Evolutionary conservation across 345 rosid genomes (phyloP), one percentile per base, ranked within the genome.

Genomic region (Citrus sinensis): DNA sequence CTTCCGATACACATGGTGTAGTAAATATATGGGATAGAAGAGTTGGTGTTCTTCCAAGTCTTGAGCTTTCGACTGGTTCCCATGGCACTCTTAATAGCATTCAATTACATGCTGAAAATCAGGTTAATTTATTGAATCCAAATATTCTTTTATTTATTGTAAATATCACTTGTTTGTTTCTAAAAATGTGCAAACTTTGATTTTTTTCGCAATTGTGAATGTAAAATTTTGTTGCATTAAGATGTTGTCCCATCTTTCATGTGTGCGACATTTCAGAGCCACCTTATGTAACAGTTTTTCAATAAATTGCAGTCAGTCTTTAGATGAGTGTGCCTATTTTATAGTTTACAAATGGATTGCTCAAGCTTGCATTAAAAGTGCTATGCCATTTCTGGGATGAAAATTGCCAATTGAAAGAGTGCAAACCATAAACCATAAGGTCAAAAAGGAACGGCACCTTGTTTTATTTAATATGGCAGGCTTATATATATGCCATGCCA

Each of bases 21-120:
- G 83, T 96, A 73, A 88, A 86, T 83, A 58, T 94, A 71, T 96
- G 98, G 99, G 99, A 96, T 85, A 90, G 94, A 87, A 88, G 97
- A 84, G 83, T 54, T 59, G 70, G 92, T 59, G 71, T 67, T 79
- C 74, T 85, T 83, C 99, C 99, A 76, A 90, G 89, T 80, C 86
- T 87, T 69, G 90, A 91, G 83, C 92, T 96, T 63, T 73, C 86
- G 67, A 82, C 87, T 76, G 81, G 80, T 85, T 87, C 82, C 46
- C 80, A 60, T 42, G 78, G 83, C 67, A 78, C 84, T 10, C 83
- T 92, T 79, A 91, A 90, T 71, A 90, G 94, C 69, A 80, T 96
- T 82, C 90, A 90, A 80, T 64, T 91, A 75, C 79, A 86, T 75
- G 83, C 71, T 17, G 97, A 94, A 65, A 89, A 91, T 86, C 98